Base-by-base conservation (phyloP, 495 filamentous ascomycete species). In the Aspergillus leporis region DNA sequence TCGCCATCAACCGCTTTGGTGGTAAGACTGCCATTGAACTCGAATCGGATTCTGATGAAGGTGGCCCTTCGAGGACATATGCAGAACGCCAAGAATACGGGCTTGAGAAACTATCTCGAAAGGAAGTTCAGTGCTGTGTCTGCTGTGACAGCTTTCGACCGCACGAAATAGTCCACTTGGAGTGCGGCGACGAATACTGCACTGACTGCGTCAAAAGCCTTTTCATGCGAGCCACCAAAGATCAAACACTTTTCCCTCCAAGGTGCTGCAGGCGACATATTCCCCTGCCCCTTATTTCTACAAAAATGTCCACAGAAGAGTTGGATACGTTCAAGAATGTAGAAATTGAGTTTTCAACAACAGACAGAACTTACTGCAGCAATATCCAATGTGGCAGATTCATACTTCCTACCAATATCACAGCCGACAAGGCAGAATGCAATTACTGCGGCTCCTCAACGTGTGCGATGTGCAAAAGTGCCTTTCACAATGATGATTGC, bases 401-500 rank as follows among this genome's bases (percentile, higher is more conserved):
- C 63, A 74, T 86, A 16, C 66, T 70, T 0, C 58, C 62, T 0
- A 43, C 23, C 5, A 61, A 56, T 14, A 73, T 81, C 46, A 19
- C 31, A 0, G 64, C 57, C 6, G 69, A 71, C 10, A 51, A 66
- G 46, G 83, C 75, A 0, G 59, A 21, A 0, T 85, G 83, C 50
- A 10, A 55, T 16, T 19, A 59, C 10, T 85, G 81, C 47, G 3
- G n/a, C 0, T n/a, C 14, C 0, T 16, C 0, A 31, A 84, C 81
- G 0, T 86, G 82, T 23, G 3, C 21, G 5, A 47, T 52, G 46
- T 62, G 56, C 18, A 55, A 51, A 30, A 51, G 36, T 30, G 12
- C 51, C 1, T 45, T 61, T 0, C 83, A 85, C 49, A 74, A 82
- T 0, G 70, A 66, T 62, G 80, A 86, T 62, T 88, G 85, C 55